Percentiles rank a stretch among this genome's conserved stretches.
Conservation (phyloP, 305 asterid species). For the Fraxinus latifolia region DNA sequence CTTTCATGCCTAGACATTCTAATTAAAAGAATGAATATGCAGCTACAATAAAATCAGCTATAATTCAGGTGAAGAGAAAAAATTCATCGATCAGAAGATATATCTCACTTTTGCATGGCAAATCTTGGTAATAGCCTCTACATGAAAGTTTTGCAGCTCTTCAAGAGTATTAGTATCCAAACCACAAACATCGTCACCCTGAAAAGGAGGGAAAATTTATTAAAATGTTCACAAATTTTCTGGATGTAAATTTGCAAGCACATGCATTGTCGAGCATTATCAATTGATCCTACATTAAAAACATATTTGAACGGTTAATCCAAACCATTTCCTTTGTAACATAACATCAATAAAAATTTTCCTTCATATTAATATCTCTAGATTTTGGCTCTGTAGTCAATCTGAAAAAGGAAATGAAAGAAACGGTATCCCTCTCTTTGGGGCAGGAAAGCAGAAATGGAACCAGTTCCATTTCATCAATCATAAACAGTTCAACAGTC, state of each 20-base stretch:
- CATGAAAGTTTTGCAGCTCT: slow-evolving; percentile 40
- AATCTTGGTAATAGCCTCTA: slow-evolving; percentile 45
- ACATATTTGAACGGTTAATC: neutral
- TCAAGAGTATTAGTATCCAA: slow-evolving; percentile 36
- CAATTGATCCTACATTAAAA: neutral
- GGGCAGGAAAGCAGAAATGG: neutral
- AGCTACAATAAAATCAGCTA: neutral
- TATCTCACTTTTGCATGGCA: slow-evolving; percentile 37
- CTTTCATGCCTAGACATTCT: neutral
- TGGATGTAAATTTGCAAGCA: neutral
- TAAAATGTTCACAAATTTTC: neutral
- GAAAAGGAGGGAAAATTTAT: neutral
- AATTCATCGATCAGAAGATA: neutral
- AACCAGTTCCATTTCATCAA: neutral
- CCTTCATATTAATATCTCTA: neutral
- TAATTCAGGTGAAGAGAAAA: neutral
- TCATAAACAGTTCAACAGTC: neutral
- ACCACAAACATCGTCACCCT: slow-evolving; percentile 38
- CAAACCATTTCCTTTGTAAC: neutral
- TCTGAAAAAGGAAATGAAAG: neutral
- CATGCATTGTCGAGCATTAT: neutral
- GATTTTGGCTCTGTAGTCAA: neutral
- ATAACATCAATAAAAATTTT: neutral
- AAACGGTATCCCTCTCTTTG: neutral
- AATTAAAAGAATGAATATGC: neutral